Evolutionary conservation across 768 basidiomycete genomes (phyloP).

Genomic region (Zangia roseola): DNA sequence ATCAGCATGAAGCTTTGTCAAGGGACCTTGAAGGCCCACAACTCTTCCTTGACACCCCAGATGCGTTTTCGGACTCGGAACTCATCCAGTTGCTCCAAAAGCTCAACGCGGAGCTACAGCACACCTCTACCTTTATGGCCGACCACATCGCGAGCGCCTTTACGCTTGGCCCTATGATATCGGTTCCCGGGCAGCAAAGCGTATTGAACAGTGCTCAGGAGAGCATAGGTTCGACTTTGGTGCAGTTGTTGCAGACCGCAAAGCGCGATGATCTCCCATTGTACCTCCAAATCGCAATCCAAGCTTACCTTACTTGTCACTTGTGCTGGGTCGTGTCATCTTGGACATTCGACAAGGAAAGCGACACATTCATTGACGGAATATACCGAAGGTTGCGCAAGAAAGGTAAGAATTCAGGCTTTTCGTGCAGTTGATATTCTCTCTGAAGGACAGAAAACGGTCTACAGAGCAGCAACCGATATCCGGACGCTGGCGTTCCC

Average conservation of each 20-base stretch:
- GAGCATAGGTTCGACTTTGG: slow-evolving; percentile 3
- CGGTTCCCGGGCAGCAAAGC: background rate
- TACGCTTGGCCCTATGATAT: background rate
- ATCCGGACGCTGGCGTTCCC: slow-evolving; percentile 13
- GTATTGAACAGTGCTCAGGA: background rate
- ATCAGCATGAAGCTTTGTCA: background rate
- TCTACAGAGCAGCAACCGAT: slow-evolving; percentile 11
- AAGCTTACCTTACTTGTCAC: slow-evolving; percentile 4
- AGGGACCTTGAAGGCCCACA: background rate
- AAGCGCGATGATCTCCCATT: background rate
- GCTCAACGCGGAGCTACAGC: slow-evolving; percentile 16
- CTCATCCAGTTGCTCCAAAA: slow-evolving; percentile 6
- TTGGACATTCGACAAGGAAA: slow-evolving; percentile 8
- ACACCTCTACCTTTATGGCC: slow-evolving; percentile 8
- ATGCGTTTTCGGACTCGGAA: slow-evolving; percentile 6
- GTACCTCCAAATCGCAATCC: slow-evolving; percentile 13
- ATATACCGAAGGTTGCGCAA: slow-evolving; percentile 10
- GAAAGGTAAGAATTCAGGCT: background rate
- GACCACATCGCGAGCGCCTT: background rate
- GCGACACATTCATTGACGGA: background rate
- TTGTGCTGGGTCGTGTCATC: slow-evolving; percentile 5
- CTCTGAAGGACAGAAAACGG: background rate
- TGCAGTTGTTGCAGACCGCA: background rate
- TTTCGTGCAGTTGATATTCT: too few relatives aligned
- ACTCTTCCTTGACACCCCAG: slow-evolving; percentile 4